phyloP scores from a whole-genome alignment of 371 early-diverging fungal species.

The Circinella minor region DNA sequence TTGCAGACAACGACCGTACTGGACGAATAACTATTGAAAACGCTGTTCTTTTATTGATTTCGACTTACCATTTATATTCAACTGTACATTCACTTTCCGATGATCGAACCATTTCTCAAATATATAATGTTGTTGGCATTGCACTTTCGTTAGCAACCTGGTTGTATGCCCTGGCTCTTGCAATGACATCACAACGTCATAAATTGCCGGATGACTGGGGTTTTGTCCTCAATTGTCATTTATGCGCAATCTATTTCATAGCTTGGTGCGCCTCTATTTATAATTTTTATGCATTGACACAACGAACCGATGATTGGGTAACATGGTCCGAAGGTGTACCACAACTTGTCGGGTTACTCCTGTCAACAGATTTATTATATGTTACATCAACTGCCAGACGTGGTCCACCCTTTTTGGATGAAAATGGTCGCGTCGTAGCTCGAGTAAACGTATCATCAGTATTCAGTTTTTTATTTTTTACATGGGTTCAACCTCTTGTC shows the following conservation, averaged over 20 bases:
- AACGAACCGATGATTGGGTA: slow-evolving; percentile 6
- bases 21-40: slow-evolving; percentile 24
- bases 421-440: slow-evolving; percentile 27
- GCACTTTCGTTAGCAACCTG: slow-evolving; percentile 27
- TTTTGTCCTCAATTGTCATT: slow-evolving; percentile 44
- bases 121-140: slow-evolving; percentile 14
- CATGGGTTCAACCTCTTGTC: slow-evolving; percentile 34
- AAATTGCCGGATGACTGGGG: slow-evolving; percentile 42
- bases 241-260: slow-evolving; percentile 32
- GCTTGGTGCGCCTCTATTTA: slow-evolving; percentile 18
- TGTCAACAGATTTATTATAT: slow-evolving; percentile 34
- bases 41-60: slow-evolving; percentile 7
- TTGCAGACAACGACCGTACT: slow-evolving; percentile 21
- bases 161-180: slow-evolving; percentile 32
- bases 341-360: slow-evolving; percentile 16
- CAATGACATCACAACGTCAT: slow-evolving; percentile 27
- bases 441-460: slow-evolving; percentile 23
- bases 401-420: slow-evolving; percentile 45
- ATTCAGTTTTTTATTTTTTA: slow-evolving; percentile 20
- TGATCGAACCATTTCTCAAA: background rate
- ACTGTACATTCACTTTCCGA: slow-evolving; percentile 10
- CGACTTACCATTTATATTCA: slow-evolving; percentile 15
- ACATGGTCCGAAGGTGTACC: slow-evolving; percentile 22
- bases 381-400: slow-evolving; percentile 31
- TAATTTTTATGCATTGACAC: background rate